phyloP scores from a whole-genome alignment of 352 stramenopile genomes.

The Thalassiosira allenii region DNA sequence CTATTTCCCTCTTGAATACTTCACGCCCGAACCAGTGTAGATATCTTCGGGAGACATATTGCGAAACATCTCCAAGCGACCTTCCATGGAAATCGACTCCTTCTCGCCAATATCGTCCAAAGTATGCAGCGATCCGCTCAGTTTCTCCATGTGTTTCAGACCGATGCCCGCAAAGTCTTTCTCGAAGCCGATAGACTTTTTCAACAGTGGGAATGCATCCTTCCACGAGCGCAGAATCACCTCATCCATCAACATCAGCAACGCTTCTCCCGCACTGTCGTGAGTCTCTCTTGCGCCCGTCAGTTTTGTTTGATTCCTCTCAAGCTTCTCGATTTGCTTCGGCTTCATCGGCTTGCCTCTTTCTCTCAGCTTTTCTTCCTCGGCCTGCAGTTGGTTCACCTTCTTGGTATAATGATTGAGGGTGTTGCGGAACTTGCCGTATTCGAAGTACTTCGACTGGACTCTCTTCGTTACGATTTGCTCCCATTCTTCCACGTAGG shows the following conservation, averaged over 20 bases:
- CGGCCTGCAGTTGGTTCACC: constrained; percentile 37
- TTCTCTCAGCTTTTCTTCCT: constrained; percentile 45
- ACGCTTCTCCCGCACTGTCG: constrained; percentile 45
- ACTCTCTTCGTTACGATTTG: constrained; percentile 49
- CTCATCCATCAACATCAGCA: constrained; percentile 65
- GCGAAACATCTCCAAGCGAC: constrained; percentile 47
- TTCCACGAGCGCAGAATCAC: constrained; percentile 51
- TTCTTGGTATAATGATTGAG: constrained; percentile 66
- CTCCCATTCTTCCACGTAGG: constrained; percentile 62
- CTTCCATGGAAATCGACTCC: constrained; percentile 31
- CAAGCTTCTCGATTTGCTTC: constrained; percentile 63
- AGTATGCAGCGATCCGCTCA: constrained; percentile 25
- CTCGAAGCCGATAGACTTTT: constrained; percentile 57
- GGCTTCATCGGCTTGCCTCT: constrained; percentile 45
- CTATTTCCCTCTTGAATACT: constrained; percentile 1
- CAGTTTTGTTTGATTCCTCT: constrained; percentile 63
- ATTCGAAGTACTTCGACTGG: constrained; percentile 46
- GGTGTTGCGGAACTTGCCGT: constrained; percentile 49
- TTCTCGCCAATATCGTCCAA: constrained; percentile 43
- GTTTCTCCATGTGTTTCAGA: constrained; percentile 37
- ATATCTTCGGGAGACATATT: constrained; percentile 50
- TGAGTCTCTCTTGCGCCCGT: constrained; percentile 47
- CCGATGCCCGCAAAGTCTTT: constrained; percentile 39
- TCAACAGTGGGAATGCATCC: constrained; percentile 60
- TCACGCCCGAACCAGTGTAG: constrained; percentile 38